Percentiles rank a stretch among this genome's conserved stretches.
phyloP scores from a whole-genome alignment of 2,329 filamentous ascomycete species.

The Hypomyces perniciosus region DNA sequence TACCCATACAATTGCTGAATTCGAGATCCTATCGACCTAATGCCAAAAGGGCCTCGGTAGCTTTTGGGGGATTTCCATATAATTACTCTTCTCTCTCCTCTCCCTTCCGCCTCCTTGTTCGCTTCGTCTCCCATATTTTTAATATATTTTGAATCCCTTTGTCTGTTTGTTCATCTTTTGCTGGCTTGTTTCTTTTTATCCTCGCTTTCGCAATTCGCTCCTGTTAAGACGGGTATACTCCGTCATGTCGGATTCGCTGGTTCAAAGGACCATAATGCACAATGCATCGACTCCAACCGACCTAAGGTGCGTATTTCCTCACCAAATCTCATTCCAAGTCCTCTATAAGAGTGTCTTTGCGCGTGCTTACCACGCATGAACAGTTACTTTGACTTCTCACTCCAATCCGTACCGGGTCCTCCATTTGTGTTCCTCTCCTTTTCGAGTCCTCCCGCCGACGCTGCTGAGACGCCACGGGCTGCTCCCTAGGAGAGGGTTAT shows the following conservation, averaged over 20 bases:
- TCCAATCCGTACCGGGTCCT: constrained; percentile 13
- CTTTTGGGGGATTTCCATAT: too few species aligned
- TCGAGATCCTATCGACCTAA: too few species aligned
- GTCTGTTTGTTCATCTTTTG: too few species aligned
- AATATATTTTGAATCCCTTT: too few species aligned
- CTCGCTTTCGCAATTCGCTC: too few species aligned
- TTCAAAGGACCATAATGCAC: constrained; percentile 1
- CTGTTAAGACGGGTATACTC: neutral
- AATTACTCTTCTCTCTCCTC: too few species aligned
- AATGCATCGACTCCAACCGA: constrained; percentile 13
- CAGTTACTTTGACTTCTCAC: constrained; percentile 30
- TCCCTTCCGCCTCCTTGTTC: too few species aligned
- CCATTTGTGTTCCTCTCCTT: constrained; percentile 16
- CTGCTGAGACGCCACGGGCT: neutral
- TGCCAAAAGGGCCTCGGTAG: too few species aligned
- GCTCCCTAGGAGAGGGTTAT: constrained; percentile 8
- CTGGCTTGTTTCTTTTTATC: too few species aligned
- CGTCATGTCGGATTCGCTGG: constrained; percentile 17
- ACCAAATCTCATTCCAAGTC: neutral
- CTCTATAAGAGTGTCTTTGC: neutral
- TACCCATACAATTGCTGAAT: too few species aligned
- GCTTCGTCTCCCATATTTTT: too few species aligned
- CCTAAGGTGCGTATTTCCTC: constrained; percentile 18
- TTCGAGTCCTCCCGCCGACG: constrained; percentile 5
- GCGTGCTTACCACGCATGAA: constrained; percentile 1